Evolutionary conservation across 257 asterid genomes (phyloP), one percentile per base, ranked within the genome.

Genomic region (Nicotiana sylvestris): DNA sequence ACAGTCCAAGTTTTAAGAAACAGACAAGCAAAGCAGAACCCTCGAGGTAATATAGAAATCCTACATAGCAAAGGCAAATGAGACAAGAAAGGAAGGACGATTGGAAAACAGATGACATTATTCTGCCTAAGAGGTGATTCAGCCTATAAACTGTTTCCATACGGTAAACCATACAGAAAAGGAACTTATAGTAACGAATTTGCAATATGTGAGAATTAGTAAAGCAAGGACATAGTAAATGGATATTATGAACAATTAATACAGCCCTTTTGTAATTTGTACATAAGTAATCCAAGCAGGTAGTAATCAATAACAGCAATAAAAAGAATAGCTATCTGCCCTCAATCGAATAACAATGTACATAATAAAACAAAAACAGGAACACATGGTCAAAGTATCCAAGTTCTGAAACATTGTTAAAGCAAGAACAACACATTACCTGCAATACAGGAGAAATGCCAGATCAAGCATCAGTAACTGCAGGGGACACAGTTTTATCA

Each of bases 381-480:
- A 35, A 51, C 62, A 74, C 64, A 7, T 9, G 43, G 29, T 76
- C 64, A 29, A 29, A 51, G 39, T 76, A 76, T 74, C 62, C 64
- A 15, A 51, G 16, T 76, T 76, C 64, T 15, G 9, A 29, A 51
- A 76, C 64, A 76, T 27, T 8, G 57, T 27, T 51, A 76, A 76
- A 51, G 61, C 15, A 76, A 51, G 80, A 76, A 51, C 80, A 76
- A 62, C 29, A 51, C 64, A 51, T 51, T 27, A 76, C 80, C 65
- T 51, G 43, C 55, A 76, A 76, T 76, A 51, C 64, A 51, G 64
- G 65, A 76, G 46, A 76, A 72, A 53, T 3, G 3, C 29, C 64
- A 76, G 64, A 76, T 76, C 64, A 76, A 51, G 29, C 46, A 76
- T 51, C 64, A 76, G 64, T 15, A 51, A 76, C 53, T 76, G 64